Conservation (phyloP, 495 filamentous ascomycete genomes). For the Podospora bellae-mahoneyi region DNA sequence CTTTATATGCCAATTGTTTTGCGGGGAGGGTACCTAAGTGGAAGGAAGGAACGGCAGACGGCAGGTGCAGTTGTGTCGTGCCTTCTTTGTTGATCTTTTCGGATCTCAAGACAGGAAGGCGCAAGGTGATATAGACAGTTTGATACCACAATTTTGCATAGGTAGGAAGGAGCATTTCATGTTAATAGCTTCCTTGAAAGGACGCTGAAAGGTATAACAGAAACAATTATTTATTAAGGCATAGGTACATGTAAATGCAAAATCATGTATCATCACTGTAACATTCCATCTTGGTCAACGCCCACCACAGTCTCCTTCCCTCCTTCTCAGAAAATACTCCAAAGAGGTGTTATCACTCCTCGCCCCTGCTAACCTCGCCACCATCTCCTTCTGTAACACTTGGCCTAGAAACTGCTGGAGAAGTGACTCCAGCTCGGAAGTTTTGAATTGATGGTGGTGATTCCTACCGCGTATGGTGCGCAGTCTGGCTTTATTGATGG, state of each 20-base stretch:
- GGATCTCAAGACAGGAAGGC: neutral
- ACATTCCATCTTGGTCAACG: neutral
- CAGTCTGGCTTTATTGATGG: neutral
- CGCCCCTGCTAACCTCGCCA: neutral
- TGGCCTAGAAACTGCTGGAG: constrained; percentile 21
- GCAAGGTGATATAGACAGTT: neutral
- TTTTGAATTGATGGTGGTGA: neutral
- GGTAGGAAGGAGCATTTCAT: neutral
- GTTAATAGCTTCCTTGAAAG: neutral
- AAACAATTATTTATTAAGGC: constrained; percentile 7
- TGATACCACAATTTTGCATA: neutral
- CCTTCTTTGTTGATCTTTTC: no score
- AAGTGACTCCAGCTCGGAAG: neutral
- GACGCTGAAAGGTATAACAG: neutral
- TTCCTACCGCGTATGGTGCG: neutral
- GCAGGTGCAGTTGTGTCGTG: no score
- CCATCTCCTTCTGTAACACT: constrained; percentile 16
- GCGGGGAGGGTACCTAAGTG: neutral
- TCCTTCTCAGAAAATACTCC: constrained; percentile 33
- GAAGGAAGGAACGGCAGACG: neutral
- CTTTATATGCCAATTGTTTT: no score
- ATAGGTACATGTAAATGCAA: neutral
- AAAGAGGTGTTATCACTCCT: constrained; percentile 12
- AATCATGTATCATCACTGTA: neutral
- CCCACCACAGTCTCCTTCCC: constrained; percentile 30